These are phyloP conservation scores for Cryphonectria carpinicola DNA, from an alignment of 2,329 filamentous ascomycete species.

Conservation along the genomic window DNA sequence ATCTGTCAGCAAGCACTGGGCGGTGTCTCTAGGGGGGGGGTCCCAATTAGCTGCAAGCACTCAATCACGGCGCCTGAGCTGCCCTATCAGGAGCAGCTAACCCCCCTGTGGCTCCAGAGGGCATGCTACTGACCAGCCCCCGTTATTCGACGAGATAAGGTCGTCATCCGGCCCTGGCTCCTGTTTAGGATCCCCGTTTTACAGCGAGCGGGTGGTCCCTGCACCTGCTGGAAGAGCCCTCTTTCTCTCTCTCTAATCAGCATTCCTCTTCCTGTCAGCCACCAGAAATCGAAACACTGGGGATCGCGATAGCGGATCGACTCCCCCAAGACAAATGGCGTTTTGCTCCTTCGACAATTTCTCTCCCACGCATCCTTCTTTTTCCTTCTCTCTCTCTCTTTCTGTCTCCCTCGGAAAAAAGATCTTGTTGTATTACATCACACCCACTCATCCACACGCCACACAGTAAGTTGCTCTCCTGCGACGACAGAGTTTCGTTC, in stretches of 20 bases:
- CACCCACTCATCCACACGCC: background rate
- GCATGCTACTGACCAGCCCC: constrained; percentile 24
- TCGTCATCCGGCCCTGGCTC: constrained; percentile 13
- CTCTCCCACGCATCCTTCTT: background rate
- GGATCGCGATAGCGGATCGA: constrained; percentile 5
- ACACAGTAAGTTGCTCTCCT: background rate
- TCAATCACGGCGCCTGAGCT: constrained; percentile 1
- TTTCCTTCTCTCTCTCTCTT: background rate
- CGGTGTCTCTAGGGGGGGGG: background rate
- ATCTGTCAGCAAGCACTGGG: background rate
- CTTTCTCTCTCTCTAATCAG: background rate
- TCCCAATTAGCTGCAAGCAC: constrained; percentile 9
- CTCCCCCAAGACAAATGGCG: background rate
- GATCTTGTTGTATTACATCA: background rate
- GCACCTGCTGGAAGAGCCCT: background rate
- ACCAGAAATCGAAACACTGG: constrained; percentile 11
- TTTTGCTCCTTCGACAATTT: background rate
- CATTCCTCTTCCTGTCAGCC: constrained; percentile 18
- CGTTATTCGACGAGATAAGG: constrained; percentile 25
- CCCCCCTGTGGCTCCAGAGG: background rate
- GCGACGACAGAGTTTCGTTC: background rate
- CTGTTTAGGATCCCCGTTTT: background rate
- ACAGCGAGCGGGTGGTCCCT: background rate
- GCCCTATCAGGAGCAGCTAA: constrained; percentile 11
- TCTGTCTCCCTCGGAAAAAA: background rate